These are phyloP conservation scores for Plantago coronopus DNA, from an alignment of 305 asterid species.

Conservation along the genomic window DNA sequence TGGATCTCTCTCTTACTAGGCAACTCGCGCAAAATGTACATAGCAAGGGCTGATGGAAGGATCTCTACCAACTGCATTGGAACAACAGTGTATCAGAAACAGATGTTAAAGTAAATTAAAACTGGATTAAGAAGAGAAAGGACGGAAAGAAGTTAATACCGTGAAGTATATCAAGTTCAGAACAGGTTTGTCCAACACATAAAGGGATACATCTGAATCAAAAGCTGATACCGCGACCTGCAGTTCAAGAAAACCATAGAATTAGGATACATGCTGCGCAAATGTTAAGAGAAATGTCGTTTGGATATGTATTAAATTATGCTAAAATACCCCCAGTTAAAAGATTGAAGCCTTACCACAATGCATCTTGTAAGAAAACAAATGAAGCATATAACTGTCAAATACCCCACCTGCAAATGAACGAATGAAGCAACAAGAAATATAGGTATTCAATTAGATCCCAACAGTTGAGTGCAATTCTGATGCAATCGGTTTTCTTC, in stretches of 20 bases:
- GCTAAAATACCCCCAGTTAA: slow-evolving; percentile 5
- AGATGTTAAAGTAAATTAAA: background rate
- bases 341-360: slow-evolving; percentile 50
- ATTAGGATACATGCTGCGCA: too few species aligned
- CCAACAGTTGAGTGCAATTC: background rate
- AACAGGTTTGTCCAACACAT: slow-evolving; percentile 76
- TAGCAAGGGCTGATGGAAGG: slow-evolving; percentile 88
- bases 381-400: slow-evolving; percentile 88
- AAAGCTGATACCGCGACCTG: slow-evolving; percentile 83
- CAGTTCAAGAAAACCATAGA: slow-evolving; percentile 40
- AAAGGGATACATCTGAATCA: slow-evolving; percentile 65
- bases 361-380: slow-evolving; percentile 88
- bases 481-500: too few species aligned
- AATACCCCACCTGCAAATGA: slow-evolving; percentile 83
- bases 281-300: too few species aligned
- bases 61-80: slow-evolving; percentile 76
- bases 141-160: slow-evolving; percentile 34
- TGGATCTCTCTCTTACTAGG: slow-evolving; percentile 87
- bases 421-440: slow-evolving; percentile 21
- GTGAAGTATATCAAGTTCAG: slow-evolving; percentile 39
- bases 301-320: too few species aligned
- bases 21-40: slow-evolving; percentile 81
- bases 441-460: background rate
- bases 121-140: slow-evolving; percentile 2
- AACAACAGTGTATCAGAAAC: slow-evolving; percentile 16